Evolutionary conservation across 208 protist genomes (phyloP), one percentile per base, ranked within the genome.

Genomic region (Trypanosoma mega): DNA sequence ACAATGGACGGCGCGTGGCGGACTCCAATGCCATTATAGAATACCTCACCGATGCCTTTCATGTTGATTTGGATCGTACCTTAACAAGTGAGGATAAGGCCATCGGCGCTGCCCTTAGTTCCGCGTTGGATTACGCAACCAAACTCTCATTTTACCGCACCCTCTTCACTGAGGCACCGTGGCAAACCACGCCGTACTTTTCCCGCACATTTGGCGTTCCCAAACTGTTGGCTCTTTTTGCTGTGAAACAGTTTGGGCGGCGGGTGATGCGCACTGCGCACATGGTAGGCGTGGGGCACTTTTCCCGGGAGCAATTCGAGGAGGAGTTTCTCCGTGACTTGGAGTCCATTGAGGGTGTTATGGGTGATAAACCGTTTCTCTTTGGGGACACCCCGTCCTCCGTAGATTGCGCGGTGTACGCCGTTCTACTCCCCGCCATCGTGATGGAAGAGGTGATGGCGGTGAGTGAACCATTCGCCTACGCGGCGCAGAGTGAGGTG

Each of bases 361-460:
- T 74, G 21, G 54, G 68, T 43, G 33, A 50, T 14, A 62, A 62
- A 50, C 54, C 37, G 14, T 74, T 63, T 41, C 43, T 69, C 46
- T 63, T 69, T 34, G 68, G 68, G 16, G 43, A 47, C 18, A 43
- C 5, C 23, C 60, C 61, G 23, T 60, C 44, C 20, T 41, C 61
- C 33, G 51, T 48, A 48, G 68, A 74, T 46, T 63, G 51, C 61
- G 16, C 37, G 8, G 41, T 61, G n/a, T 74, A 74, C 61, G 59
- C 61, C 14, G 5, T 55, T 11, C 50, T 74, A 16, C 34, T 57
- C 14, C 47, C 60, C 16, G 57, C 67, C 34, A 47, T 41, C 2
- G 60, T 63, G 59, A 68, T 74, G 68, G 47, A 68, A 54, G 39
- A 48, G 36, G 39, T 63, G 43, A 57, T 57, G 11, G 66, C 63